Percentiles rank a stretch among this genome's conserved stretches.
These are phyloP conservation scores for Blastobotrys terrestris DNA, from an alignment of 805 yeast genomes.

Conservation along the genomic window DNA sequence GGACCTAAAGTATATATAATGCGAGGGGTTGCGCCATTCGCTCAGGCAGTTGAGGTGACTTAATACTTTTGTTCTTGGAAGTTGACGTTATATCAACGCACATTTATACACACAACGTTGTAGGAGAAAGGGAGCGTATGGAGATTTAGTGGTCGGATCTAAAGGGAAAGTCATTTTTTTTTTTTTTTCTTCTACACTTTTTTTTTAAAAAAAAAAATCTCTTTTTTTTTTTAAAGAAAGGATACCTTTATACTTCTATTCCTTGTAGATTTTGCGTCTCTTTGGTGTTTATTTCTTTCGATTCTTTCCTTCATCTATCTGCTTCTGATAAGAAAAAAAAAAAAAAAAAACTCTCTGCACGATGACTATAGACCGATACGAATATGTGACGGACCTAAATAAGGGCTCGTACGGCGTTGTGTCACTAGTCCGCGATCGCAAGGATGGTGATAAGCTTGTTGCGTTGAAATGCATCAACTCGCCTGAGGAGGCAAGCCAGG, in stretches of 20 bases:
- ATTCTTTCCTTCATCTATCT: neutral
- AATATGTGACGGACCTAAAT: slow-evolving; percentile 55
- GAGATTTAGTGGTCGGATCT: neutral
- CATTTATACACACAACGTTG: neutral
- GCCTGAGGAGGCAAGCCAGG: slow-evolving; percentile 34
- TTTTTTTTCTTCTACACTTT: too few relatives aligned
- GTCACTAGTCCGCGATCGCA: slow-evolving; percentile 69
- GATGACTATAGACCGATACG: slow-evolving; percentile 57
- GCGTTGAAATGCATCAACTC: slow-evolving; percentile 71
- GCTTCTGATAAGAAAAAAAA: neutral
- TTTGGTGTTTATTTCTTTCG: neutral
- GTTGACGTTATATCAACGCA: neutral
- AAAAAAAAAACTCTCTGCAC: slow-evolving; percentile 1
- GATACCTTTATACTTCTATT: too few relatives aligned
- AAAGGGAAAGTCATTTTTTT: neutral
- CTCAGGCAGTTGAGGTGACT: neutral
- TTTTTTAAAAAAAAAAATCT: neutral
- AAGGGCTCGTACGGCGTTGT: slow-evolving; percentile 95
- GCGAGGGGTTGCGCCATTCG: neutral
- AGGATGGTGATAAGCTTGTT: slow-evolving; percentile 45
- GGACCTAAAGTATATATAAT: neutral
- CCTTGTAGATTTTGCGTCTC: too few relatives aligned
- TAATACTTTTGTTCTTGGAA: neutral
- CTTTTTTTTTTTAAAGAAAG: too few relatives aligned
- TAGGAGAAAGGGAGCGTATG: neutral